Evolutionary conservation across 1,284 basidiomycete genomes (phyloP), one percentile per base, ranked within the genome.

Genomic region (Boletus semigastroideus): DNA sequence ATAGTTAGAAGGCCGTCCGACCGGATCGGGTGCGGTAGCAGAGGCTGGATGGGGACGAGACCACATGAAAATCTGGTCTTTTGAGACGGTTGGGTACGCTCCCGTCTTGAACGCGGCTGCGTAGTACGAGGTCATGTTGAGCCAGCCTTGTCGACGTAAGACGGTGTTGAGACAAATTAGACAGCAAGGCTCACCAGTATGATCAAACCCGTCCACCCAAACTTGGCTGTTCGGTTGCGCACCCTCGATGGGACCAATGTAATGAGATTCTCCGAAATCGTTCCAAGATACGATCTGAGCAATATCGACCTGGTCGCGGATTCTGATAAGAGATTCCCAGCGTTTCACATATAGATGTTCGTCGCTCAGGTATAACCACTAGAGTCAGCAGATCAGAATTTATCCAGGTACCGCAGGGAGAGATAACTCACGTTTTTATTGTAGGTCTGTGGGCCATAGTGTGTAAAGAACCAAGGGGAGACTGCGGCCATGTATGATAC

Each of bases 401-500:
- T 36, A 44, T 34, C 27, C 22, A 22, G 5, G 22, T 16, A 38
- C 34, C 28, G 42, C 43, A 34, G 42, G 31, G 19, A 28, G 10
- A 5, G 20, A 30, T 4, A 16, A 67, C 79, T 60, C 55, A 90
- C 90, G 69, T 93, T 92, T 74, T 94, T 93, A 74, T 92, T 84
- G 69, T 82, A 92, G 0, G 78, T 75, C 39, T 85, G 65, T 4
- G 74, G 70, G 28, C 80, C 73, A 60, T 86, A 89, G 59, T 89
- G 87, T 9, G 90, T 92, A 75, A 86, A 93, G 76, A 93, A 93
- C 78, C 80, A 84, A 42, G 87, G 83, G 14, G 85, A 83, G 25
- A 87, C 79, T 20, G 79, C 69, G 20, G 74, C 76, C 48, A 66
- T 59, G 34, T 65, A 66, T 5, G 57, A 56, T 49, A 65, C 66